Conservation (phyloP, 805 yeast species). For the Zygotorulaspora chibaensis region DNA sequence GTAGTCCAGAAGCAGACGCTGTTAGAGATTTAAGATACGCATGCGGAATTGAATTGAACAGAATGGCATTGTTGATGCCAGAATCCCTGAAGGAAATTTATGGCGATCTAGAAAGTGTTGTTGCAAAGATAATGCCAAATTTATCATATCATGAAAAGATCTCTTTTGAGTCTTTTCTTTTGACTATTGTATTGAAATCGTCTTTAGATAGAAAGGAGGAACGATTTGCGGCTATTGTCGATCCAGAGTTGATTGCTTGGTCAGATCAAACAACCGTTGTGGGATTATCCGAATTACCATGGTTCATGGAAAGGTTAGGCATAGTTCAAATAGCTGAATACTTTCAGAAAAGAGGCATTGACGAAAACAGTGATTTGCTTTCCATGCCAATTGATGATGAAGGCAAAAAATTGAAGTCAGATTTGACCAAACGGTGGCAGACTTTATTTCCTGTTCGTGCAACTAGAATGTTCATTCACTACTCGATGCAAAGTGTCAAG, state of each 20-base stretch:
- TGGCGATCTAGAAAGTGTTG: conserved; percentile 75
- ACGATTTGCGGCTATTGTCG: conserved; percentile 81
- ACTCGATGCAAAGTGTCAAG: conserved; percentile 85
- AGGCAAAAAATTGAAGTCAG: conserved; percentile 71
- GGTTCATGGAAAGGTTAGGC: conserved; percentile 98
- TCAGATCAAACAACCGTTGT: conserved; percentile 85
- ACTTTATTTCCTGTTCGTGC: conserved; percentile 93
- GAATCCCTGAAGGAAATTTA: conserved; percentile 78
- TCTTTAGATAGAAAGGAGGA: conserved; percentile 68
- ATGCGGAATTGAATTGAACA: conserved; percentile 90
- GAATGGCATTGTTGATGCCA: conserved; percentile 94
- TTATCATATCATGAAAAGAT: conserved; percentile 89
- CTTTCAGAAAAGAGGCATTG: conserved; percentile 76
- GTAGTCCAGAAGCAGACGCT: conserved; percentile 70
- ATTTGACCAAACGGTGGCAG: conserved; percentile 86
- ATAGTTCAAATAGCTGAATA: conserved; percentile 90
- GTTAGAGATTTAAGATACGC: conserved; percentile 84
- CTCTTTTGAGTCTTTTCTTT: conserved; percentile 84
- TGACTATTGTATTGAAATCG: conserved; percentile 88
- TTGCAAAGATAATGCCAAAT: conserved; percentile 65
- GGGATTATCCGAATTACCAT: conserved; percentile 82
- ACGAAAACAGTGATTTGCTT: conserved; percentile 68
- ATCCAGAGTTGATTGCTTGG: conserved; percentile 91
- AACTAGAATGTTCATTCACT: conserved; percentile 90
- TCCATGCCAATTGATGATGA: conserved; percentile 85